These are phyloP conservation scores for Xylariaceae sp. DNA, from an alignment of 2,329 filamentous ascomycete genomes.

Conservation along the genomic window DNA sequence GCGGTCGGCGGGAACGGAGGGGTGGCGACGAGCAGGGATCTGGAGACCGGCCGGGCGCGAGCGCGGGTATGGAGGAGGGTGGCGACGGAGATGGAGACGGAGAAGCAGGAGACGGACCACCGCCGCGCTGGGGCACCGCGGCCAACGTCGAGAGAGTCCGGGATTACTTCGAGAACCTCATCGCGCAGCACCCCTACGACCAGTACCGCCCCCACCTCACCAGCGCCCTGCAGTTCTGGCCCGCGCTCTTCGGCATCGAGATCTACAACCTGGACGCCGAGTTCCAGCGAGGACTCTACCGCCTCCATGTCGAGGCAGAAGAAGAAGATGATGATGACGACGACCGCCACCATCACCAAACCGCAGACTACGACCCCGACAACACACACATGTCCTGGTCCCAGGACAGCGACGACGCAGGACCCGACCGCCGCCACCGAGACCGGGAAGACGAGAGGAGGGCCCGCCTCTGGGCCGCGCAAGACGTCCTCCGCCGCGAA, in stretches of 20 bases:
- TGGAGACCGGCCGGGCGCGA: background rate
- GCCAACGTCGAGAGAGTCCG: slow-evolving; percentile 42
- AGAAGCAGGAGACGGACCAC: slow-evolving; percentile 5
- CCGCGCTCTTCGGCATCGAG: slow-evolving; percentile 76
- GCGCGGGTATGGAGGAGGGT: slow-evolving; percentile 10
- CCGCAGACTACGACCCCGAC: slow-evolving; percentile 15
- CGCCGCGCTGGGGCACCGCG: slow-evolving; percentile 37
- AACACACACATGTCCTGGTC: slow-evolving; percentile 7
- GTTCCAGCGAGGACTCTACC: slow-evolving; percentile 41
- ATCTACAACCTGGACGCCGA: slow-evolving; percentile 68
- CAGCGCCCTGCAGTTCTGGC: slow-evolving; percentile 73
- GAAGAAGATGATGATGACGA: slow-evolving; percentile 1
- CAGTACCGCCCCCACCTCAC: slow-evolving; percentile 52
- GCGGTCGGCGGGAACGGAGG: slow-evolving; percentile 17
- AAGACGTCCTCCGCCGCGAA: slow-evolving; percentile 39
- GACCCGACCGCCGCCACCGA: background rate
- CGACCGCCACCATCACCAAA: slow-evolving; percentile 5
- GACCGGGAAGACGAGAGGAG: slow-evolving; percentile 11
- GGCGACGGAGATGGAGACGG: background rate
- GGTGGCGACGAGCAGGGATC: slow-evolving; percentile 33
- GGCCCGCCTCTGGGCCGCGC: slow-evolving; percentile 21
- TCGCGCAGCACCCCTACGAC: slow-evolving; percentile 71
- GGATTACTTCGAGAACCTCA: slow-evolving; percentile 71
- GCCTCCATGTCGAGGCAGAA: slow-evolving; percentile 4
- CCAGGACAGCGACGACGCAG: slow-evolving; percentile 8